A percentile compares a stretch with the other conserved stretches of the same genome.
phyloP scores from a whole-genome alignment of 2,329 filamentous ascomycete genomes.

The Dactylellina parvicollis region DNA sequence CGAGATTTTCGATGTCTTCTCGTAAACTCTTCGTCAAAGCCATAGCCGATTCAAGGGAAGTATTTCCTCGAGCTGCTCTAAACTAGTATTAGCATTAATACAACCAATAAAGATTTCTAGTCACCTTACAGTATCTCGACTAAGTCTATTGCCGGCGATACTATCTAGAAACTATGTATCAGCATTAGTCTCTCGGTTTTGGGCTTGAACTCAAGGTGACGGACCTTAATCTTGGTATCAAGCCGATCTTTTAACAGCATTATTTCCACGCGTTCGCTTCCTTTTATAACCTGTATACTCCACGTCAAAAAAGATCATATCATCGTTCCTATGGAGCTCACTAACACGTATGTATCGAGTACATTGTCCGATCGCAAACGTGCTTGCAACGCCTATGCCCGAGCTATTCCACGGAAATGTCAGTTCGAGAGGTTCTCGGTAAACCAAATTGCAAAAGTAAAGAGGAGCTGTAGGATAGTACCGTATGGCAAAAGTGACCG shows the following conservation, averaged over 20 bases:
- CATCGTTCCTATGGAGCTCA: slow-evolving; percentile 1
- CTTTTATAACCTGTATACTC: slow-evolving; percentile 70
- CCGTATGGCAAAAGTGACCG: slow-evolving; percentile 53
- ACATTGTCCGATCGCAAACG: slow-evolving; percentile 57
- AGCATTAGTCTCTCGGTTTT: slow-evolving; percentile 28
- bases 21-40: slow-evolving; percentile 83
- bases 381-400: slow-evolving; percentile 58
- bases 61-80: slow-evolving; percentile 77
- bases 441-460: background rate
- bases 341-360: slow-evolving; percentile 57
- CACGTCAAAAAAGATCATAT: slow-evolving; percentile 19
- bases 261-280: slow-evolving; percentile 77
- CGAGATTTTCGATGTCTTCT: slow-evolving; percentile 82
- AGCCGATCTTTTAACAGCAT: slow-evolving; percentile 76
- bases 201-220: background rate
- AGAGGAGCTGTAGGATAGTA: background rate
- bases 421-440: background rate
- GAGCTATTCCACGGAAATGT: slow-evolving; percentile 51
- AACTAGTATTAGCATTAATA: slow-evolving; percentile 42
- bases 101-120: background rate
- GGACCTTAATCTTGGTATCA: slow-evolving; percentile 78
- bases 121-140: slow-evolving; percentile 80
- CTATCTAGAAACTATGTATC: slow-evolving; percentile 68
- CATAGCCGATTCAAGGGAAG: slow-evolving; percentile 83
- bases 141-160: slow-evolving; percentile 89